Evolutionary conservation across 2,329 filamentous ascomycete species (phyloP), one percentile per base, ranked within the genome.

Genomic region (Xylaria polymorpha): DNA sequence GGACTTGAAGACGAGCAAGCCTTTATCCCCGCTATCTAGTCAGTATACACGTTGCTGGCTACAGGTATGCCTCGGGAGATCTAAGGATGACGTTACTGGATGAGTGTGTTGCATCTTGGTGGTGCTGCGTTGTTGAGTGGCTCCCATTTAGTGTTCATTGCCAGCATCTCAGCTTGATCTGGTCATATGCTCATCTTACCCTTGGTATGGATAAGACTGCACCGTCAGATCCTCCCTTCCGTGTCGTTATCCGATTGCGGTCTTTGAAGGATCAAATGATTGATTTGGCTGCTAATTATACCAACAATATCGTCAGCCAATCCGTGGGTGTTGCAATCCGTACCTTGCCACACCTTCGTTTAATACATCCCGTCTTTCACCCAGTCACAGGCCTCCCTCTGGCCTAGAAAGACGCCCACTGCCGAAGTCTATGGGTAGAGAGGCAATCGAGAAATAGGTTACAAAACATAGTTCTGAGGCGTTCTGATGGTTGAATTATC

Each of bases 81-180:
- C 4, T 3, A 18, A 29, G n/a, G 32, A 60, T n/a, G n/a, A 29
- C 18, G 14, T 25, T 15, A 37, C 37, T 29, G n/a, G 15, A 59
- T 35, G 29, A 14, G 3, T 63, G 37, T 55, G 48, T 37, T 48
- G 35, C 43, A 32, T 60, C 39, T 50, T 37, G 18, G 35, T 18
- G 46, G 39, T 35, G 20, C 48, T 55, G 35, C 14, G 18, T 59
- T 61, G n/a, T 20, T 10, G 18, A 56, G n/a, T 32, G 60, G 25
- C 25, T 20, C 12, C n/a, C 43, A 50, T n/a, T 12, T 18, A 5
- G 29, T 29, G 20, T 41, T 29, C 39, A 10, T 29, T 15, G 4
- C 39, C 46, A 12, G 12, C 25, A 39, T n/a, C 20, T 43, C 20
- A 8, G 29, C 32, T 14, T 50, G 15, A 32, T 50, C 20, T 43